phyloP scores from a whole-genome alignment of 495 filamentous ascomycete genomes.

The Coniosporium apollinis region DNA sequence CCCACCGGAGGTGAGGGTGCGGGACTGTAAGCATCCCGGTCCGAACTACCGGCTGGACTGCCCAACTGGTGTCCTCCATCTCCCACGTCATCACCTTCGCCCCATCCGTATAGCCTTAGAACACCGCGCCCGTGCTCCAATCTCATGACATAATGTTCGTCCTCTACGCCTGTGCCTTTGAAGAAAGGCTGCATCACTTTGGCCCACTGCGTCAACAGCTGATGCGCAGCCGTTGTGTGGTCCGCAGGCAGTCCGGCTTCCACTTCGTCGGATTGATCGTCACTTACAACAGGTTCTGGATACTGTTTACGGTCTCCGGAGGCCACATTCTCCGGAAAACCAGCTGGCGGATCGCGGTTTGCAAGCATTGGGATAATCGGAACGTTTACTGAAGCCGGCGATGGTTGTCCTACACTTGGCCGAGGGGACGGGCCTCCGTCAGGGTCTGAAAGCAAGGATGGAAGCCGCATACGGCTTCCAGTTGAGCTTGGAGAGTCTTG shows the following conservation, averaged over 20 bases:
- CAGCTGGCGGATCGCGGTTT: not conserved
- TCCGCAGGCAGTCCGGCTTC: conserved; percentile 45
- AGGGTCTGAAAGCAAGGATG: not conserved
- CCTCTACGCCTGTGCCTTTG: conserved; percentile 26
- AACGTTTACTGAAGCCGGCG: not conserved
- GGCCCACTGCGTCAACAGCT: conserved; percentile 48
- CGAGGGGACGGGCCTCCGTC: not conserved
- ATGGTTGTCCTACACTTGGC: too few relatives aligned
- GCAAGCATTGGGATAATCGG: not conserved
- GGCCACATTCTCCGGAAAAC: too few relatives aligned
- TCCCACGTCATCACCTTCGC: conserved; percentile 45
- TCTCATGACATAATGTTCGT: conserved; percentile 51
- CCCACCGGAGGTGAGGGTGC: conserved; percentile 13
- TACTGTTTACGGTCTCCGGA: too few relatives aligned
- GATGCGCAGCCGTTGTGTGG: conserved; percentile 68
- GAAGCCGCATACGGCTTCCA: too few relatives aligned
- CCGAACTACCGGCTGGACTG: conserved; percentile 16
- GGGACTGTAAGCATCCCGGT: conserved; percentile 13
- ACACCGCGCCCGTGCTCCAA: conserved; percentile 67
- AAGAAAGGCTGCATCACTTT: conserved; percentile 41
- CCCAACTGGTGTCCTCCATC: conserved; percentile 20
- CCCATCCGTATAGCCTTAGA: conserved; percentile 59
- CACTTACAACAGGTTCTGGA: not conserved
- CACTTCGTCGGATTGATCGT: too few relatives aligned
- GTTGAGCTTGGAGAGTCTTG: too few relatives aligned